Evolutionary conservation across 129 eudicot species (phyloP).

Genomic region (Flaveria bidentis): DNA sequence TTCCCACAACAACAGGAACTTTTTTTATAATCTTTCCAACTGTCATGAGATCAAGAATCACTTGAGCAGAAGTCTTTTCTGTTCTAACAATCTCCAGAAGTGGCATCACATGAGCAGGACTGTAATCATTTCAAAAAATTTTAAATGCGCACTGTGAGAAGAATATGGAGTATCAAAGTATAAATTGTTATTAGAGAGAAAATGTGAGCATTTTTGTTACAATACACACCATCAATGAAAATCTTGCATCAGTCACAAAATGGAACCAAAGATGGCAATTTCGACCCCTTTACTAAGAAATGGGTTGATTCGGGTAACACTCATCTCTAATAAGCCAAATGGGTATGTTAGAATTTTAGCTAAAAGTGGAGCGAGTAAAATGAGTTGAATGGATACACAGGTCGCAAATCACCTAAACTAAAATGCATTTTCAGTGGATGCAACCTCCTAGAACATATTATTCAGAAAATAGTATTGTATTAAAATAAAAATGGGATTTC

Average conservation of each 20-base stretch:
- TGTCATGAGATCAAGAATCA: conserved; percentile 83
- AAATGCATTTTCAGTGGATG: background rate
- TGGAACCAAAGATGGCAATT: background rate
- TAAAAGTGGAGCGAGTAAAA: background rate
- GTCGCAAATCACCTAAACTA: background rate
- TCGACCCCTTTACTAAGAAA: background rate
- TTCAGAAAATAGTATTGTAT: background rate
- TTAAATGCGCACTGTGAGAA: background rate
- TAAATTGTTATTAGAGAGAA: background rate
- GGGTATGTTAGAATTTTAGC: background rate
- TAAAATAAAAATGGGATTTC: background rate
- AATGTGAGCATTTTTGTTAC: background rate
- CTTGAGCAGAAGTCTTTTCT: conserved; percentile 88
- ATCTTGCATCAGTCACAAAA: background rate
- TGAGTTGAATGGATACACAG: background rate
- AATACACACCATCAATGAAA: background rate
- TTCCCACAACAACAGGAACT: conserved; percentile 89
- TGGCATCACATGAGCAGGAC: conserved; percentile 98
- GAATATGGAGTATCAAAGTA: background rate
- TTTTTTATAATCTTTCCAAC: conserved; percentile 78
- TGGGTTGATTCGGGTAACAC: background rate
- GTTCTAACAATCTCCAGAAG: conserved; percentile 88
- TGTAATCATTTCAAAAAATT: conserved; percentile 33
- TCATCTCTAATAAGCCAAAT: background rate
- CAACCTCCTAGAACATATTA: background rate